Conservation (phyloP, 139 green algal species). For the Gonium pectorale region DNA sequence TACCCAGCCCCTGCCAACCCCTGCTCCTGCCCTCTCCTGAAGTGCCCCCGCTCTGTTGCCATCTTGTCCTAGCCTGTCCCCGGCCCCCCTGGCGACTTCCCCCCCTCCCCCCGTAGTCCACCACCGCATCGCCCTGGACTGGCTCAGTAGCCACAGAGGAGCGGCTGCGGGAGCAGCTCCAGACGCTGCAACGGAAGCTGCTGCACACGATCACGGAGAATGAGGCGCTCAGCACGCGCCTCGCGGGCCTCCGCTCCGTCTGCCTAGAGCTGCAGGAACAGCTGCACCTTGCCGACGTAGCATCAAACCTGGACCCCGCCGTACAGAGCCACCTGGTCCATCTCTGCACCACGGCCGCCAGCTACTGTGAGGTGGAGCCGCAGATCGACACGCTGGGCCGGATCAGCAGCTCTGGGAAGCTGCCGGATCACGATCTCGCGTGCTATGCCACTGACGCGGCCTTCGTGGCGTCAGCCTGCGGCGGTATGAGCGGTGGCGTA, state of each 20-base stretch:
- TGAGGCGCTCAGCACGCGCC: slow-evolving; percentile 18
- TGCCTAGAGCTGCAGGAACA: slow-evolving; percentile 36
- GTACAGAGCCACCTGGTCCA: slow-evolving; percentile 18
- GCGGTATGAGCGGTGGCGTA: too few relatives aligned
- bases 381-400: not conserved
- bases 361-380: slow-evolving; percentile 17
- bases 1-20: too few relatives aligned
- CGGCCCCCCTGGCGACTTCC: too few relatives aligned
- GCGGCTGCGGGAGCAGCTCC: slow-evolving; percentile 29
- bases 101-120: too few relatives aligned
- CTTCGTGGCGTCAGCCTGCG: too few relatives aligned
- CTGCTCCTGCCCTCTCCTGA: too few relatives aligned
- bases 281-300: not conserved
- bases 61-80: too few relatives aligned
- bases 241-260: slow-evolving; percentile 24
- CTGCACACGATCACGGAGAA: slow-evolving; percentile 2
- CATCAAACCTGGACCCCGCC: not conserved
- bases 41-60: too few relatives aligned
- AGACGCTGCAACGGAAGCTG: slow-evolving; percentile 39
- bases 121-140: too few relatives aligned
- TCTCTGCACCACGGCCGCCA: slow-evolving; percentile 5
- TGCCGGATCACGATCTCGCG: not conserved
- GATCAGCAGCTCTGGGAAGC: not conserved
- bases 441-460: too few relatives aligned
- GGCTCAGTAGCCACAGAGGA: not conserved